phyloP scores from a whole-genome alignment of 495 filamentous ascomycete species.

The Lasiosphaeria ovina region DNA sequence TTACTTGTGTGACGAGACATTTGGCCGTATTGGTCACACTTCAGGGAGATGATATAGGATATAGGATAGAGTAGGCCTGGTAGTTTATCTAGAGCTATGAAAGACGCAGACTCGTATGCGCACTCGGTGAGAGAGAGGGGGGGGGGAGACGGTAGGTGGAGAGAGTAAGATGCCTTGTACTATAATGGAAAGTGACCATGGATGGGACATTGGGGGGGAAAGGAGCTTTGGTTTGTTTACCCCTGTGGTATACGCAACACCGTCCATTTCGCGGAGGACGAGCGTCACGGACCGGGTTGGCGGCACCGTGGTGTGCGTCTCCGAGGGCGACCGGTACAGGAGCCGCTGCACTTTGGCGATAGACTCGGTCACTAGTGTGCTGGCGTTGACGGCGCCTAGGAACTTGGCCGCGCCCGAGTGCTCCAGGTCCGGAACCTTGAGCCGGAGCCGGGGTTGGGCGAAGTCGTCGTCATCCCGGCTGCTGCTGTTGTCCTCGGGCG shows the following conservation, averaged over 20 bases:
- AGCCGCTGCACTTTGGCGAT: slow-evolving; percentile 63
- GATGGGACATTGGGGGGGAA: not conserved
- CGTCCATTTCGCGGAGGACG: slow-evolving; percentile 72
- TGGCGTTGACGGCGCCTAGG: slow-evolving; percentile 56
- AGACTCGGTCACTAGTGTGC: slow-evolving; percentile 56
- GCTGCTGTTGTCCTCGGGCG: not conserved
- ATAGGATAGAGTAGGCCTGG: slow-evolving; percentile 4
- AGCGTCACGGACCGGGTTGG: slow-evolving; percentile 77
- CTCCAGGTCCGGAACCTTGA: slow-evolving; percentile 67
- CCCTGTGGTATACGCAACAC: slow-evolving; percentile 87
- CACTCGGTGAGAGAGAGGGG: too few relatives aligned
- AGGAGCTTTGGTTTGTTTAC: slow-evolving; percentile 11
- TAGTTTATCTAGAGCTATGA: not conserved
- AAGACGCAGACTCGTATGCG: too few relatives aligned
- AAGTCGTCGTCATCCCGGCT: slow-evolving; percentile 22
- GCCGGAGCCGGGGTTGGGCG: slow-evolving; percentile 61
- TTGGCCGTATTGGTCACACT: not conserved
- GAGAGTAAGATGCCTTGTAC: not conserved
- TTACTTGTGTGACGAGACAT: not conserved
- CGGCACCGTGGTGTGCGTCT: slow-evolving; percentile 40
- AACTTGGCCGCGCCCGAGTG: slow-evolving; percentile 63
- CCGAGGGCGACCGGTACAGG: slow-evolving; percentile 54
- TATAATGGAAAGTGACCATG: not conserved
- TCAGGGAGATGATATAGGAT: not conserved
- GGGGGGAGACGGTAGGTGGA: not conserved